These are phyloP conservation scores for Rhododendron vialii DNA, from an alignment of 148 eudicot genomes.

Conservation along the genomic window DNA sequence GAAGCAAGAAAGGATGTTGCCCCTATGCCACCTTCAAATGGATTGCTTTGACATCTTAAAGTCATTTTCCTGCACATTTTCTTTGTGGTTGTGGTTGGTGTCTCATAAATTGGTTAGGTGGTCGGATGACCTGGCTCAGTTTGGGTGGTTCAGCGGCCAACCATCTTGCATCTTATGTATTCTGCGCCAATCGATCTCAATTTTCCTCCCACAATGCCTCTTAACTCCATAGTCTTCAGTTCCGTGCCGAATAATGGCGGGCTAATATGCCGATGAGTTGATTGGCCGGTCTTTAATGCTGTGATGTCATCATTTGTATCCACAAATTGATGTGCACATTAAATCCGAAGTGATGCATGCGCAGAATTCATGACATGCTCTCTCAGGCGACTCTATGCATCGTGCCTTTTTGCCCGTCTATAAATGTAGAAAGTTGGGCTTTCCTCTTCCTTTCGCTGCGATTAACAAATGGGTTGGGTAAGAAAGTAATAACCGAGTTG, in stretches of 20 bases:
- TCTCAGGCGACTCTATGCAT: too few species aligned
- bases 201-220: neutral
- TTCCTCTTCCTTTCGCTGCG: neutral
- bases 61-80: neutral
- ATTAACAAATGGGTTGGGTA: neutral
- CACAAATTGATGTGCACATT: neutral
- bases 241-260: neutral
- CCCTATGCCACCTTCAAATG: neutral
- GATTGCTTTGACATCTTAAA: neutral
- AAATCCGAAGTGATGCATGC: too few species aligned
- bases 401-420: too few species aligned
- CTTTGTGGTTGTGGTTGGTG: neutral
- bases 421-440: neutral
- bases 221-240: too few species aligned
- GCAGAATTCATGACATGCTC: too few species aligned
- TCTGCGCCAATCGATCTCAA: neutral
- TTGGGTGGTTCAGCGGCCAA: neutral
- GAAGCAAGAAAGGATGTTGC: too few species aligned
- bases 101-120: neutral
- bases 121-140: neutral
- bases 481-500: neutral
- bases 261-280: neutral
- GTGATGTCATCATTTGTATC: neutral
- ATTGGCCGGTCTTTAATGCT: neutral
- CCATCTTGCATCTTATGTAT: neutral